A percentile compares a stretch with the other conserved stretches of the same genome.
Evolutionary conservation across 495 filamentous ascomycete species (phyloP).

Genomic region (Aspergillus sparsus): DNA sequence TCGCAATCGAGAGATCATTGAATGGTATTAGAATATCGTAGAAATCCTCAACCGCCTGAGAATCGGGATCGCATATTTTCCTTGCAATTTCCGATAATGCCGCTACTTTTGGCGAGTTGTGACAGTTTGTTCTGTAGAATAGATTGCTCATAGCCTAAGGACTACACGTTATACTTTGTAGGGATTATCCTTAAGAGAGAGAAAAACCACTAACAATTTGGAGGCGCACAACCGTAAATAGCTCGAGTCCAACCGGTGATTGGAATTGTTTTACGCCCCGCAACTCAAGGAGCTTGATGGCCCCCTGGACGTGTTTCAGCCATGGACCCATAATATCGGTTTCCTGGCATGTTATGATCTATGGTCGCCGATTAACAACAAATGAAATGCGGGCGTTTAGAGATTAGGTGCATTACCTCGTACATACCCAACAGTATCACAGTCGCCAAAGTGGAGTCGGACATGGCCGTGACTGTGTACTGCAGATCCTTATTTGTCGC

Average conservation of each 20-base stretch:
- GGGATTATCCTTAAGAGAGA: not conserved
- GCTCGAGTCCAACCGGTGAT: slow-evolving; percentile 3
- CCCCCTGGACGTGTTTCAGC: slow-evolving; percentile 23
- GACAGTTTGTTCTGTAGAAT: slow-evolving; percentile 8
- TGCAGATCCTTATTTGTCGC: slow-evolving; percentile 22
- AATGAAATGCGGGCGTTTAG: not conserved
- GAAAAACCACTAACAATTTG: slow-evolving; percentile 12
- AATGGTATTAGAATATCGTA: slow-evolving; percentile 13
- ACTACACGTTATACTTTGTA: not conserved
- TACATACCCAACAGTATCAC: slow-evolving; percentile 27
- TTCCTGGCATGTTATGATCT: slow-evolving; percentile 19
- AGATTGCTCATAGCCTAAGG: slow-evolving; percentile 21
- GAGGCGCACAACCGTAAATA: slow-evolving; percentile 21
- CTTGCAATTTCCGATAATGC: slow-evolving; percentile 16
- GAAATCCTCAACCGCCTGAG: slow-evolving; percentile 16
- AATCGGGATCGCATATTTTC: not conserved
- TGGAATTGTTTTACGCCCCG: slow-evolving; percentile 21
- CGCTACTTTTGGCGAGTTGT: slow-evolving; percentile 15
- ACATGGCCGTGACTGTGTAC: slow-evolving; percentile 14
- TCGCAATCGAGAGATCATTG: slow-evolving; percentile 14
- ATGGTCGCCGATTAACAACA: not conserved
- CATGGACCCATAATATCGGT: slow-evolving; percentile 14
- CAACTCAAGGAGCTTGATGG: slow-evolving; percentile 22
- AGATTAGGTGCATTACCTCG: slow-evolving; percentile 21
- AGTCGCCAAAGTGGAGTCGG: slow-evolving; percentile 26